phyloP scores from a whole-genome alignment of 495 filamentous ascomycete genomes.

The Platismatia glauca region DNA sequence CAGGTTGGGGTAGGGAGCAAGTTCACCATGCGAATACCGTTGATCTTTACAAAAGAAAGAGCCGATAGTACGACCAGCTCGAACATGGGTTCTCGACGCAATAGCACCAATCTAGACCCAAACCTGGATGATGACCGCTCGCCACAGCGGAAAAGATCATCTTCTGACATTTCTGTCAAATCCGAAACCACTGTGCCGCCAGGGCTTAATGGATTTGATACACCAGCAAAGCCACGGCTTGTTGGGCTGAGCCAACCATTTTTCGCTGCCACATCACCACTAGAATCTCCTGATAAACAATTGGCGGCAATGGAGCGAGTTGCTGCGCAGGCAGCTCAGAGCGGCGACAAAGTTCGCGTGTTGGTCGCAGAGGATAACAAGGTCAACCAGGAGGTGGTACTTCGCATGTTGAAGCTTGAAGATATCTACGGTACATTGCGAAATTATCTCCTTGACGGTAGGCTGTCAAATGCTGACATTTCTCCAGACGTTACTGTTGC shows the following conservation, averaged over 20 bases:
- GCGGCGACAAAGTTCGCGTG: conserved; percentile 60
- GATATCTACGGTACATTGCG: conserved; percentile 47
- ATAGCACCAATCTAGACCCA: conserved; percentile 21
- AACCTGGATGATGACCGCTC: conserved; percentile 14
- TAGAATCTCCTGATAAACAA: conserved; percentile 36
- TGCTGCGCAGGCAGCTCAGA: conserved; percentile 33
- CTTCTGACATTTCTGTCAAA: conserved; percentile 25
- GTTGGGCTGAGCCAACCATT: conserved; percentile 80
- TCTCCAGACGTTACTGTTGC: conserved; percentile 61
- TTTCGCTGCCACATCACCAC: conserved; percentile 54
- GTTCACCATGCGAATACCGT: conserved; percentile 76
- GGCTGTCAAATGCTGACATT: conserved; percentile 19
- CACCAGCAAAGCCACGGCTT: conserved; percentile 52
- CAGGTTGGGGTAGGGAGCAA: conserved; percentile 64
- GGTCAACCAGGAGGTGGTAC: conserved; percentile 89
- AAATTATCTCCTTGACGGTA: neutral
- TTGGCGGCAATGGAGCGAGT: conserved; percentile 45
- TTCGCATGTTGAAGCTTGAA: conserved; percentile 64
- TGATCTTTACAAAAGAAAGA: conserved; percentile 63
- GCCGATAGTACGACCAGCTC: conserved; percentile 45
- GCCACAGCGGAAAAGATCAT: conserved; percentile 16
- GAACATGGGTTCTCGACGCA: conserved; percentile 23
- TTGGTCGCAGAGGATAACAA: conserved; percentile 93
- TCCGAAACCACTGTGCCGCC: conserved; percentile 14
- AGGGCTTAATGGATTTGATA: conserved; percentile 22